Evolutionary conservation across 257 asterid species (phyloP).

Genomic region (Gynochthodes officinalis): DNA sequence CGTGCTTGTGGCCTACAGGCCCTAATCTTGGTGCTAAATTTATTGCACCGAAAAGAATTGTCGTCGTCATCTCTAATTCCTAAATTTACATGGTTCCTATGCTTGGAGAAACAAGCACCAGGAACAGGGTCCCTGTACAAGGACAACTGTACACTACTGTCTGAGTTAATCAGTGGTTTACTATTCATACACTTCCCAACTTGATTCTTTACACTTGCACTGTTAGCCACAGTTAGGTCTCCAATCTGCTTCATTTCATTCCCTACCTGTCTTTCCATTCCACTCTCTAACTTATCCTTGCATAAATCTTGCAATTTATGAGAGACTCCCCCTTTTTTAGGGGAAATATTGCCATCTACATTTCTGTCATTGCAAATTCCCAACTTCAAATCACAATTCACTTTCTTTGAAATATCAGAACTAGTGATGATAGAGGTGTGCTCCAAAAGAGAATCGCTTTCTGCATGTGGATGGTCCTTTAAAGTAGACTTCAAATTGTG

Average conservation of each 20-base stretch:
- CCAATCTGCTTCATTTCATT: slow-evolving; percentile 35
- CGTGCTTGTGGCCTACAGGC: slow-evolving; percentile 58
- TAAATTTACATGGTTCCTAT: slow-evolving; percentile 68
- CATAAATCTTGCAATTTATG: slow-evolving; percentile 25
- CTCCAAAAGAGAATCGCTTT: slow-evolving; percentile 43
- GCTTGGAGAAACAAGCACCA: slow-evolving; percentile 57
- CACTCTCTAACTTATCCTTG: slow-evolving; percentile 32
- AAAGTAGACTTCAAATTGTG: slow-evolving; percentile 32
- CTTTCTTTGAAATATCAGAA: slow-evolving; percentile 41
- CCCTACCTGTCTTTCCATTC: slow-evolving; percentile 24
- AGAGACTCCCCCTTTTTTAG: slow-evolving; percentile 26
- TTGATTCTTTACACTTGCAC: slow-evolving; percentile 52
- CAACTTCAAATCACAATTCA: slow-evolving; percentile 42
- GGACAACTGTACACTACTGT: slow-evolving; percentile 82
- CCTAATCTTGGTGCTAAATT: slow-evolving; percentile 58
- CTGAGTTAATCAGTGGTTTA: slow-evolving; percentile 52
- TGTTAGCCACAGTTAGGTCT: slow-evolving; percentile 45
- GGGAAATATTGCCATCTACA: slow-evolving; percentile 25
- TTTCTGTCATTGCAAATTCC: slow-evolving; percentile 29
- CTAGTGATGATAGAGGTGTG: slow-evolving; percentile 36
- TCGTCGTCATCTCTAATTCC: slow-evolving; percentile 98
- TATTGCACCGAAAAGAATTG: slow-evolving; percentile 74
- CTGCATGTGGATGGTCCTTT: slow-evolving; percentile 34
- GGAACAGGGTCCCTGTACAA: slow-evolving; percentile 63
- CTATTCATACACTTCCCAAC: slow-evolving; percentile 51